Percentiles rank a stretch among this genome's conserved stretches.
Evolutionary conservation across 2,329 filamentous ascomycete genomes (phyloP).

Genomic region (Ophiocordyceps camponoti-rufipedis): DNA sequence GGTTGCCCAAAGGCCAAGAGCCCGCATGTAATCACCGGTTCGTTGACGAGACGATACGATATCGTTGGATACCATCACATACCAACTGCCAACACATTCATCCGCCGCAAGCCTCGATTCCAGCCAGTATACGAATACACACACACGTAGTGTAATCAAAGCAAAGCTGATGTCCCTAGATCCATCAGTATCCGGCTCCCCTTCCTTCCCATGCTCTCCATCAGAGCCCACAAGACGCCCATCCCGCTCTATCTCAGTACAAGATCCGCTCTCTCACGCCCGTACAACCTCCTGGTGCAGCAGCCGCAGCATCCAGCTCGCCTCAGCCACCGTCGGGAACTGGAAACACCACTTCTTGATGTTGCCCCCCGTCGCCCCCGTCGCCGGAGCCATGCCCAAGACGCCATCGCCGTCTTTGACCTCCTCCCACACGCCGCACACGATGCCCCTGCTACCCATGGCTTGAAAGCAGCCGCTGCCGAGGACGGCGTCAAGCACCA

Average conservation of each 20-base stretch:
- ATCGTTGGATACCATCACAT: too few relatives aligned
- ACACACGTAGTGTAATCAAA: too few relatives aligned
- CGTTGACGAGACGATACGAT: too few relatives aligned
- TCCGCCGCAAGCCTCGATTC: too few relatives aligned
- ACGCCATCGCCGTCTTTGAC: constrained; percentile 43
- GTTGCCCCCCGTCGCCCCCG: constrained; percentile 31
- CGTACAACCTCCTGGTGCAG: constrained; percentile 34
- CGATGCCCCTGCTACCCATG: constrained; percentile 70
- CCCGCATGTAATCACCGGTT: too few relatives aligned
- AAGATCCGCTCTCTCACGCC: background rate
- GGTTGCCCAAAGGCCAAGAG: too few relatives aligned
- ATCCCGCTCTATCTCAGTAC: background rate
- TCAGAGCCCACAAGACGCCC: background rate
- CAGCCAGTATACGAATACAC: too few relatives aligned
- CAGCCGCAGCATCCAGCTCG: constrained; percentile 35
- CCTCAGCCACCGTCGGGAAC: constrained; percentile 32
- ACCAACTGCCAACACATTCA: too few relatives aligned
- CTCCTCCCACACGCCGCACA: constrained; percentile 76
- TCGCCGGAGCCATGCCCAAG: constrained; percentile 30
- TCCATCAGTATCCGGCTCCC: background rate
- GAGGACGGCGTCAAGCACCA: constrained; percentile 67
- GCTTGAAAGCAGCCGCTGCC: constrained; percentile 72
- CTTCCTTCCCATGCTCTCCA: background rate
- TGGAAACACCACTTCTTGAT: constrained; percentile 49
- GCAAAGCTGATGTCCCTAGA: too few relatives aligned